Conservation (phyloP, 2,329 filamentous ascomycete species). For the Nigrograna mackinnonii region DNA sequence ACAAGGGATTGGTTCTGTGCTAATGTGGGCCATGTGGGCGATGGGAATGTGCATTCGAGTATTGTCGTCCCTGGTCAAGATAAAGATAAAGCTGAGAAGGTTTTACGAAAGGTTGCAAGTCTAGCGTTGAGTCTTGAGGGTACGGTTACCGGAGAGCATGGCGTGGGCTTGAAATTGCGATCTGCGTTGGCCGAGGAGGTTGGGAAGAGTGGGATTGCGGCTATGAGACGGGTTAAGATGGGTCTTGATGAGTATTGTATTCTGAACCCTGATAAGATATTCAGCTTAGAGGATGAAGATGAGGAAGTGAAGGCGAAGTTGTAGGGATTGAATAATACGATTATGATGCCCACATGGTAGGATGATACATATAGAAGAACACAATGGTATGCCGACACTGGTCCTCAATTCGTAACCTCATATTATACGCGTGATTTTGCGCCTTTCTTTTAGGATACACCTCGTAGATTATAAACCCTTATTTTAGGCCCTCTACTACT, state of each 20-base stretch:
- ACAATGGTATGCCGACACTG: too few relatives aligned
- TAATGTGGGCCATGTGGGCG: conserved; percentile 74
- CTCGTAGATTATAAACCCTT: too few relatives aligned
- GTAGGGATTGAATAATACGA: neutral
- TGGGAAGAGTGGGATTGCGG: conserved; percentile 71
- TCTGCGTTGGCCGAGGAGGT: conserved; percentile 80
- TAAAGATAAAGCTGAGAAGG: conserved; percentile 21
- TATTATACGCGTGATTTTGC: too few relatives aligned
- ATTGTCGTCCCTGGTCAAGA: conserved; percentile 32
- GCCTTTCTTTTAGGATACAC: too few relatives aligned
- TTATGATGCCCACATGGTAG: too few relatives aligned
- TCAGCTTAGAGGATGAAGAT: conserved; percentile 48
- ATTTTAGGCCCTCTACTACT: too few relatives aligned
- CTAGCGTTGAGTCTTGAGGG: conserved; percentile 80
- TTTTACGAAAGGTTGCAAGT: conserved; percentile 68
- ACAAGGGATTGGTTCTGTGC: conserved; percentile 36
- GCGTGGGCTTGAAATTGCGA: conserved; percentile 79
- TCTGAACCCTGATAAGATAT: conserved; percentile 66
- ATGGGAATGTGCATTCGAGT: conserved; percentile 51
- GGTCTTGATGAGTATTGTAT: conserved; percentile 73
- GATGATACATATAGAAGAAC: too few relatives aligned
- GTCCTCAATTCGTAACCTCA: too few relatives aligned
- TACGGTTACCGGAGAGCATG: conserved; percentile 83
- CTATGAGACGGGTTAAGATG: conserved; percentile 81
- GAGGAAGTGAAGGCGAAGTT: neutral